Percentiles rank a stretch among this genome's conserved stretches.
phyloP scores from a whole-genome alignment of 371 early-diverging fungal species.

The Rhizomucor pusillus region DNA sequence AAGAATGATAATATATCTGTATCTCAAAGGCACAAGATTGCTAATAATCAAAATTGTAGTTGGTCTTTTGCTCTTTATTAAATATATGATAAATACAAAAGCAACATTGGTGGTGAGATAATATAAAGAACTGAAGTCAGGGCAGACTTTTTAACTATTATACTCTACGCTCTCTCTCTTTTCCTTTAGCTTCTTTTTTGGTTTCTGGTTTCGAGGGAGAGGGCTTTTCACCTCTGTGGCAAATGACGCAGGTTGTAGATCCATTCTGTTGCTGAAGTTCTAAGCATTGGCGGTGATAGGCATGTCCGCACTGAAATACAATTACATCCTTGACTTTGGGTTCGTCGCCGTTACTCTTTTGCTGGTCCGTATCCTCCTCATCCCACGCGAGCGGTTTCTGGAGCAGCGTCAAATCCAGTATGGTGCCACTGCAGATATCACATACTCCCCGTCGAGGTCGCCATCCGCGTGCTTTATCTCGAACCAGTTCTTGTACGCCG shows the following conservation, averaged over 20 bases:
- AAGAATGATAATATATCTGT: no score
- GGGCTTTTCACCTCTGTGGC: neutral
- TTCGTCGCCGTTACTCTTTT: slow-evolving; percentile 4
- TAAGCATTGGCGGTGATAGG: slow-evolving; percentile 58
- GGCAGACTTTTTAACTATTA: no score
- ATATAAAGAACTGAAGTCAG: no score
- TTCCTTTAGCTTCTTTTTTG: neutral
- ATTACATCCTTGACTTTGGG: slow-evolving; percentile 24
- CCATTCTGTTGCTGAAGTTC: slow-evolving; percentile 22
- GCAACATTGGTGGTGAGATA: no score
- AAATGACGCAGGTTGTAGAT: neutral
- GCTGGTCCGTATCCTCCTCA: slow-evolving; percentile 16
- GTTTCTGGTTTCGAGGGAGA: neutral
- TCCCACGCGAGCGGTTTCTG: slow-evolving; percentile 35
- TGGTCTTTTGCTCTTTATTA: no score
- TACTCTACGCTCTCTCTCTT: neutral
- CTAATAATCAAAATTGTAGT: no score
- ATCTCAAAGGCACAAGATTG: no score
- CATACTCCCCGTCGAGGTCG: slow-evolving; percentile 57
- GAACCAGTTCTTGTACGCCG: slow-evolving; percentile 58
- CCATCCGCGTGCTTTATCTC: slow-evolving; percentile 60
- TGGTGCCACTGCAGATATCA: slow-evolving; percentile 53
- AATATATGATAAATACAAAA: no score
- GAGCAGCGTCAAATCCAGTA: slow-evolving; percentile 44
- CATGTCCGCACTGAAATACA: slow-evolving; percentile 61